Percentiles rank a stretch among this genome's conserved stretches.
phyloP scores from a whole-genome alignment of 1,139 yeast species.

The Pneumocystis canis region DNA sequence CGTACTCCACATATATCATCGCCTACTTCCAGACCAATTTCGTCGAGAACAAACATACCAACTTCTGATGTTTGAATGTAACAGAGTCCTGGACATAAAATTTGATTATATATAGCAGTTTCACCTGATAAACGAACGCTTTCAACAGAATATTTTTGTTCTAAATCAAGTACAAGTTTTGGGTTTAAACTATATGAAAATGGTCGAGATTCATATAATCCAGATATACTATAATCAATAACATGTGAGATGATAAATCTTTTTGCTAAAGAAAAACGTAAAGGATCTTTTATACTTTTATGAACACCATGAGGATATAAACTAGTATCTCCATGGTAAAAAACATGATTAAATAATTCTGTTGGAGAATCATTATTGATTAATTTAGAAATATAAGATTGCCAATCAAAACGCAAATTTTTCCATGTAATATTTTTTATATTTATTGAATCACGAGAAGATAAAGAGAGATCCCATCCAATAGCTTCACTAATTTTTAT shows the following conservation, averaged over 20 bases:
- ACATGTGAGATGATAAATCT: background rate
- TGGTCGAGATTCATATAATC: background rate
- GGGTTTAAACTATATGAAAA: background rate
- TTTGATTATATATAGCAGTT: background rate
- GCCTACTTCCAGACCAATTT: background rate
- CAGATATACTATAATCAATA: background rate
- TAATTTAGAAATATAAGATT: background rate
- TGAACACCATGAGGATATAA: conserved; percentile 1
- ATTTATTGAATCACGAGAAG: background rate
- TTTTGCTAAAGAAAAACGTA: background rate
- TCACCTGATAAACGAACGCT: background rate
- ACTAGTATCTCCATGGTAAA: background rate
- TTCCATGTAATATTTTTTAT: background rate
- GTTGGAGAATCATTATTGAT: background rate
- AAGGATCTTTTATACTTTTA: background rate
- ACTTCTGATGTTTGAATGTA: background rate
- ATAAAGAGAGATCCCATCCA: background rate
- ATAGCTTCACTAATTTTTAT: background rate
- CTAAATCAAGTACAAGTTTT: background rate
- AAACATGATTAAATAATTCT: background rate
- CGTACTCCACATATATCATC: background rate
- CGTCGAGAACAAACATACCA: background rate
- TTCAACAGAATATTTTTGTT: background rate
- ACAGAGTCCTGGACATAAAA: background rate
- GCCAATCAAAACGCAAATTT: background rate